phyloP scores from a whole-genome alignment of 2,329 filamentous ascomycete species.

The Colletotrichum orchidophilum region DNA sequence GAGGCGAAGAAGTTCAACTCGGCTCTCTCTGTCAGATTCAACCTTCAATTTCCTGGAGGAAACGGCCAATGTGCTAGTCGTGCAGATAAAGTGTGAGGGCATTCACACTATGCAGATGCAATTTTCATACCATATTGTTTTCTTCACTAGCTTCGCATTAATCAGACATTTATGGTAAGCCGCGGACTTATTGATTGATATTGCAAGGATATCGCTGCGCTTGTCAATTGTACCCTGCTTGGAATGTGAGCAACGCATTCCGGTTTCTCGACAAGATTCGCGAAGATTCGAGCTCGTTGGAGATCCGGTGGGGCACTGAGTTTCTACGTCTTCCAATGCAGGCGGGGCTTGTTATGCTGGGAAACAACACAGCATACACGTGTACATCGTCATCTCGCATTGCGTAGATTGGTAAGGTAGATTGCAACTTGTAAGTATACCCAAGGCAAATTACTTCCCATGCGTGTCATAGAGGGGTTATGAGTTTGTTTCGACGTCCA shows the following conservation, averaged over 20 bases:
- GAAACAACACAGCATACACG: background rate
- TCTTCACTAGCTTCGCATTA: too few relatives aligned
- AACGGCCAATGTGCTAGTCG: background rate
- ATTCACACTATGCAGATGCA: background rate
- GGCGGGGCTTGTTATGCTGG: background rate
- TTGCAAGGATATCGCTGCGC: too few relatives aligned
- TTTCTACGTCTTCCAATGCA: background rate
- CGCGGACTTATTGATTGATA: too few relatives aligned
- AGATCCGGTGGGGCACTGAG: conserved; percentile 3
- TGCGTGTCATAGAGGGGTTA: background rate
- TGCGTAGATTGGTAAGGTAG: background rate
- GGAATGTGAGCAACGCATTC: background rate
- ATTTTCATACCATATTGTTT: too few relatives aligned
- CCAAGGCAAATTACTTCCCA: background rate
- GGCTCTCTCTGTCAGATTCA: background rate
- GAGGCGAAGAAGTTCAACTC: background rate
- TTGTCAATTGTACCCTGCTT: background rate
- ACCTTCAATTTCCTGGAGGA: background rate
- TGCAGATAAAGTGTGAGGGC: conserved; percentile 1
- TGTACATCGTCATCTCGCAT: background rate
- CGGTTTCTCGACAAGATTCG: conserved; percentile 12
- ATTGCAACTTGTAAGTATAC: background rate
- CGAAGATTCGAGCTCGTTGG: conserved; percentile 24
- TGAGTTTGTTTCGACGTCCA: conserved; percentile 26
- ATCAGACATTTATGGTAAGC: too few relatives aligned